Evolutionary conservation across 2,329 filamentous ascomycete genomes (phyloP).

Genomic region (Monosporascus sp.): DNA sequence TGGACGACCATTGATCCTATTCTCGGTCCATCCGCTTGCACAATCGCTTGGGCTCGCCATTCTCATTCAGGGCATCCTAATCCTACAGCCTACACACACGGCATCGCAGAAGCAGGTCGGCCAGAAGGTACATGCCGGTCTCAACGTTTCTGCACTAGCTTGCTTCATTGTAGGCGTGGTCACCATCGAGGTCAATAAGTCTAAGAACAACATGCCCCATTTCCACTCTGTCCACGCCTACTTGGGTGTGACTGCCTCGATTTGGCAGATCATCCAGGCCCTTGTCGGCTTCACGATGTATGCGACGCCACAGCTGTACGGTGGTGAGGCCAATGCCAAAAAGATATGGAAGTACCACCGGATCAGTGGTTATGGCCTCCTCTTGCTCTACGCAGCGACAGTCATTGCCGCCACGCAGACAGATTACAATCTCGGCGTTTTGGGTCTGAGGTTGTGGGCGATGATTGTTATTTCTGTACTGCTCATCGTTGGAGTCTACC

Average conservation of each 20-base stretch:
- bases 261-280: constrained; percentile 67
- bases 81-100: constrained; percentile 83
- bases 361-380: constrained; percentile 65
- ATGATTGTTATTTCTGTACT: constrained; percentile 62
- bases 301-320: constrained; percentile 68
- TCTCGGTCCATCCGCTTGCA: constrained; percentile 81
- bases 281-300: constrained; percentile 79
- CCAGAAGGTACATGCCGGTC: constrained; percentile 57
- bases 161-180: constrained; percentile 59
- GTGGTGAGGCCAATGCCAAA: constrained; percentile 74
- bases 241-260: constrained; percentile 71
- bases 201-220: constrained; percentile 59
- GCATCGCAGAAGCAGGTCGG: constrained; percentile 63
- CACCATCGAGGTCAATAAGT: constrained; percentile 82
- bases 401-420: constrained; percentile 73
- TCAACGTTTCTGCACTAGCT: constrained; percentile 63
- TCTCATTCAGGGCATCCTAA: constrained; percentile 72
- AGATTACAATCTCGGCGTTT: constrained; percentile 60
- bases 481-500: constrained; percentile 65
- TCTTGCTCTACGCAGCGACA: constrained; percentile 67
- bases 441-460: constrained; percentile 73
- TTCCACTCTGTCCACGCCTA: constrained; percentile 79
- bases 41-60: constrained; percentile 64
- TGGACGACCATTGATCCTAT: constrained; percentile 58
- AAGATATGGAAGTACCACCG: constrained; percentile 87